These are phyloP conservation scores for Psilocybe sp. DNA, from an alignment of 768 basidiomycete species.

Conservation along the genomic window DNA sequence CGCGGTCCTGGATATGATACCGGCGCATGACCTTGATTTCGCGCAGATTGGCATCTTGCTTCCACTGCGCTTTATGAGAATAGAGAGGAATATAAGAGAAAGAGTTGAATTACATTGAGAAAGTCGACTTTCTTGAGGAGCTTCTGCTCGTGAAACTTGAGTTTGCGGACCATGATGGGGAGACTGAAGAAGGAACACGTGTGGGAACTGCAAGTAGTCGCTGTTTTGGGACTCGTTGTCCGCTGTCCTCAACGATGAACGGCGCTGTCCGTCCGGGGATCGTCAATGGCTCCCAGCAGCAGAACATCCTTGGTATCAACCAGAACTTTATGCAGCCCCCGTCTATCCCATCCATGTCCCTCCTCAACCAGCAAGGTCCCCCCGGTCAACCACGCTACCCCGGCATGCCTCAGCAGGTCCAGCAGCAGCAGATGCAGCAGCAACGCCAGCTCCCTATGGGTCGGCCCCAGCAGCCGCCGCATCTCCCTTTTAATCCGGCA, in stretches of 20 bases:
- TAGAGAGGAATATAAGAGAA: not conserved
- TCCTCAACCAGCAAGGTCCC: not conserved
- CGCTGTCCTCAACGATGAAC: slow-evolving; percentile 11
- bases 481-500: slow-evolving; percentile 38
- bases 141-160: slow-evolving; percentile 96
- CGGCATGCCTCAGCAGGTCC: slow-evolving; percentile 1
- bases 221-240: slow-evolving; percentile 8
- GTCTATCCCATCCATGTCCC: not conserved
- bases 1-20: slow-evolving; percentile 93
- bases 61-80: slow-evolving; percentile 65
- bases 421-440: not conserved
- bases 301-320: slow-evolving; percentile 12
- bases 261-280: slow-evolving; percentile 24
- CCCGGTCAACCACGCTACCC: not conserved
- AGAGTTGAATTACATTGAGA: slow-evolving; percentile 61
- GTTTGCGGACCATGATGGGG: slow-evolving; percentile 75
- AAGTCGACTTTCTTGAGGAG: slow-evolving; percentile 97
- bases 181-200: slow-evolving; percentile 34
- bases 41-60: slow-evolving; percentile 86
- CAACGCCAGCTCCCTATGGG: not conserved
- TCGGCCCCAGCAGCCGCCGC: slow-evolving; percentile 32
- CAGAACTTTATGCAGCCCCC: slow-evolving; percentile 26
- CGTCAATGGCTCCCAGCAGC: slow-evolving; percentile 24
- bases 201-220: slow-evolving; percentile 20
- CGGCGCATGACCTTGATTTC: slow-evolving; percentile 93